Base-by-base conservation (phyloP, 2,329 filamentous ascomycete genomes). In the Cordyceps tenuipes region DNA sequence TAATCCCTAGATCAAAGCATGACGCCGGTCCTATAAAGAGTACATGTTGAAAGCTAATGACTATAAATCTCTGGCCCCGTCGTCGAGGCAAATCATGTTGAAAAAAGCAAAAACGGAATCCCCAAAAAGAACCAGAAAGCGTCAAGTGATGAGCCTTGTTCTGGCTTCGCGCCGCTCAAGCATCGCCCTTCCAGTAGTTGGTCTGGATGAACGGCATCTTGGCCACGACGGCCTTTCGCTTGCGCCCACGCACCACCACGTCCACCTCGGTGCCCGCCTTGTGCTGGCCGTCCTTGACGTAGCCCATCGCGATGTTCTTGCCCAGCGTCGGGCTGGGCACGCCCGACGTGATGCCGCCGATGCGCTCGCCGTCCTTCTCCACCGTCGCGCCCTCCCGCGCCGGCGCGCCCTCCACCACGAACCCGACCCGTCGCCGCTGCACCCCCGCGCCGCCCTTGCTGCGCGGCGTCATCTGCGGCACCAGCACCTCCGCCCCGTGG, bases 301-400 rank as follows among this genome's bases (percentile, higher is more conserved):
- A 96, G 0, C 87, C 94, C 94, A 99, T 99, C 60, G 93, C 91
- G 63, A 99, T 93, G 73, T 97, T 97, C 78, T 88, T 88, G 64
- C 87, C 86, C 52, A 97, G 77, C 0, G 88, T 90, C 2, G 94
- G 94, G 70, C 88, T 92, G 0, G 94, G 94, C 65, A 91, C 90
- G 17, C 94, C 94, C 66, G 90, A 96, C 5, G 94, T 99, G 63
- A 99, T 80, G 41, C 79, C 81, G 15, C 94, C 94, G 59, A 97
- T 81, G 66, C 83, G 82, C 66, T 87, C 75, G 36, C 84, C 85
- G 6, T 83, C 79, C 62, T 81, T 71, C 36, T 92, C 79, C 63
- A 99, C 88, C 68, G 90, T 81, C 10, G 88, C 91, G 29, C 93
- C 94, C 75, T 97, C 93, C 57, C 94, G 83, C 3, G 93, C 94